These are phyloP conservation scores for Nicotiana obtusifolia DNA, from an alignment of 257 asterid species.

Conservation along the genomic window DNA sequence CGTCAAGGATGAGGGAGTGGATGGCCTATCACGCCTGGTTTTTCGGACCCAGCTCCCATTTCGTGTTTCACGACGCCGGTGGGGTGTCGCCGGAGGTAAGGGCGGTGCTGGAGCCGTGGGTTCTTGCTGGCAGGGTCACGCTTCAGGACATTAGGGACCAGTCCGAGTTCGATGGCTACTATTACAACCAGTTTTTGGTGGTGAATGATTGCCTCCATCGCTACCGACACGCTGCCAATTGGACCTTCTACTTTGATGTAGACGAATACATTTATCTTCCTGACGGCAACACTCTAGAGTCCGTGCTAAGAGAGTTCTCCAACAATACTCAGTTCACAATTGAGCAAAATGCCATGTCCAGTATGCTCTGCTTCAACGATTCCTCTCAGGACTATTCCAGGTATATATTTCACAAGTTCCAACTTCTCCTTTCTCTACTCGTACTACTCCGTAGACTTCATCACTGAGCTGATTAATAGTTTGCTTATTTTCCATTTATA, in stretches of 20 bases:
- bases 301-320: conserved; percentile 46
- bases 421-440: not conserved
- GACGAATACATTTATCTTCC: conserved; percentile 70
- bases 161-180: conserved; percentile 72
- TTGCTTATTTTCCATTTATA: not conserved
- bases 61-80: conserved; percentile 78
- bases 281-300: conserved; percentile 35
- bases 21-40: conserved; percentile 60
- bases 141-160: conserved; percentile 70
- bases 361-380: conserved; percentile 47
- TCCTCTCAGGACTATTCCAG: conserved; percentile 51
- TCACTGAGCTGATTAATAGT: not conserved
- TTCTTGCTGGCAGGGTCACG: conserved; percentile 56
- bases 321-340: conserved; percentile 64
- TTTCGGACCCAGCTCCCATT: conserved; percentile 58
- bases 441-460: not conserved
- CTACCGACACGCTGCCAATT: conserved; percentile 46
- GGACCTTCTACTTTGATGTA: conserved; percentile 79
- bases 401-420: conserved; percentile 13
- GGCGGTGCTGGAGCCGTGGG: conserved; percentile 69
- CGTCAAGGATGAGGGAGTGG: conserved; percentile 70
- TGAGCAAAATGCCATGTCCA: conserved; percentile 75
- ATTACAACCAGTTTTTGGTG: conserved; percentile 67
- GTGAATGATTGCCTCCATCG: conserved; percentile 78
- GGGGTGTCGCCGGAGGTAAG: conserved; percentile 54